phyloP scores from a whole-genome alignment of 352 stramenopile genomes.

The Phytophthora hibernalis region DNA sequence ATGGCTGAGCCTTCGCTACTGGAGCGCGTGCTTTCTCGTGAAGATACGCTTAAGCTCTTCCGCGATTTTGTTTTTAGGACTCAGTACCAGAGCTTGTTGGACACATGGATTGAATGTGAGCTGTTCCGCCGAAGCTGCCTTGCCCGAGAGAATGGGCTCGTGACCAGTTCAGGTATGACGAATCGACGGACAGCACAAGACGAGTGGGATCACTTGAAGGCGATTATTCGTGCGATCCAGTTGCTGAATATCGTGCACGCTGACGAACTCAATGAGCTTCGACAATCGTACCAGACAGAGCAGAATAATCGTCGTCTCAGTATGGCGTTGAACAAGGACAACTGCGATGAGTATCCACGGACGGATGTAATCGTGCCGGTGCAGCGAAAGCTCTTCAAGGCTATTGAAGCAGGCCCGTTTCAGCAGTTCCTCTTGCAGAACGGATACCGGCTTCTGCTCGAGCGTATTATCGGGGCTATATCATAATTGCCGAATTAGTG shows the following conservation, averaged over 20 bases:
- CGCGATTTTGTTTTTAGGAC: conserved; percentile 79
- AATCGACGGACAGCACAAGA: conserved; percentile 60
- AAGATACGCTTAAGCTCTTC: conserved; percentile 85
- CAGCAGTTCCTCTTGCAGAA: conserved; percentile 79
- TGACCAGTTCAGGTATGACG: conserved; percentile 36
- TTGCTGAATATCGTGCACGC: conserved; percentile 61
- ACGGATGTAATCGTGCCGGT: conserved; percentile 78
- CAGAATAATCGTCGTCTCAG: conserved; percentile 75
- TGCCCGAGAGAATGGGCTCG: conserved; percentile 59
- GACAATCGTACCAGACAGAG: conserved; percentile 72
- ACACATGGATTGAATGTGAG: conserved; percentile 89
- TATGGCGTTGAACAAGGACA: conserved; percentile 67
- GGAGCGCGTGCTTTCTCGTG: conserved; percentile 69
- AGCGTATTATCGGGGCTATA: conserved; percentile 79
- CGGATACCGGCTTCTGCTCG: conserved; percentile 74
- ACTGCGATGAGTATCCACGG: conserved; percentile 69
- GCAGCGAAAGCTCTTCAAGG: conserved; percentile 83
- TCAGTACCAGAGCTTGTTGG: conserved; percentile 66
- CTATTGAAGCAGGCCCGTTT: conserved; percentile 79
- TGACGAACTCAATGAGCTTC: conserved; percentile 62
- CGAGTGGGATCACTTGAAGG: conserved; percentile 83
- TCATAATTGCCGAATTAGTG: conserved; percentile 37
- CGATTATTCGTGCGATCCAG: conserved; percentile 66
- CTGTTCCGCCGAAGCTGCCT: conserved; percentile 77
- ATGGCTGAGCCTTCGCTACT: conserved; percentile 66